Conservation (phyloP, 306 rosid genomes). For the Amphicarpaea edgeworthii region DNA sequence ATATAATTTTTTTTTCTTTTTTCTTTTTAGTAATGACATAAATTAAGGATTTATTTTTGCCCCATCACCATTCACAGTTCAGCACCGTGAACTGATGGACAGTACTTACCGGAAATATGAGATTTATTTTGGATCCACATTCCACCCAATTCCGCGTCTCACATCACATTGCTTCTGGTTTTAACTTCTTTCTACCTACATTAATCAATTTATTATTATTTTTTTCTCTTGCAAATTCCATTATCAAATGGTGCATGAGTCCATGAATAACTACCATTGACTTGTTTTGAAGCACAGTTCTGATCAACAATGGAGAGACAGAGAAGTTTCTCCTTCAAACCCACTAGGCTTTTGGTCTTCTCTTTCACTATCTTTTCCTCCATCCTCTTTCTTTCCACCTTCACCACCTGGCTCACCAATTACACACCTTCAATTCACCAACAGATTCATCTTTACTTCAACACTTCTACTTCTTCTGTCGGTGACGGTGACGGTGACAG, state of each 20-base stretch:
- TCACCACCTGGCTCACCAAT: slow-evolving; percentile 68
- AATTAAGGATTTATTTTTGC: background rate
- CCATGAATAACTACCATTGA: slow-evolving; percentile 37
- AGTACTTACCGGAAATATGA: background rate
- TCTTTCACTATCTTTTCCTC: slow-evolving; percentile 76
- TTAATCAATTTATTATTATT: background rate
- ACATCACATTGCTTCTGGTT: background rate
- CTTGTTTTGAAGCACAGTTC: slow-evolving; percentile 9
- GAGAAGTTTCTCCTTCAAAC: slow-evolving; percentile 79
- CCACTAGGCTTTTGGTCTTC: slow-evolving; percentile 73
- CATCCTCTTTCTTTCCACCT: slow-evolving; percentile 62
- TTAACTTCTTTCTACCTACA: background rate
- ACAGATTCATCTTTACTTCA: slow-evolving; percentile 56
- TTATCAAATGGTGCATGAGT: slow-evolving; percentile 41
- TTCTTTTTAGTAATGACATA: background rate
- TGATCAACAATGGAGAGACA: slow-evolving; percentile 77
- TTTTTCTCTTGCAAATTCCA: background rate
- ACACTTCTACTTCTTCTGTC: slow-evolving; percentile 42
- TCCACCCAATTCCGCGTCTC: background rate
- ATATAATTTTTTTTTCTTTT: background rate
- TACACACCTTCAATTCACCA: slow-evolving; percentile 59
- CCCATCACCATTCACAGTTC: background rate
- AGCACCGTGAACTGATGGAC: background rate
- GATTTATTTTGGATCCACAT: slow-evolving; percentile 3
- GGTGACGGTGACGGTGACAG: slow-evolving; percentile 12